Base-by-base conservation (phyloP, 768 basidiomycete genomes). In the Leccinellum albellum region DNA sequence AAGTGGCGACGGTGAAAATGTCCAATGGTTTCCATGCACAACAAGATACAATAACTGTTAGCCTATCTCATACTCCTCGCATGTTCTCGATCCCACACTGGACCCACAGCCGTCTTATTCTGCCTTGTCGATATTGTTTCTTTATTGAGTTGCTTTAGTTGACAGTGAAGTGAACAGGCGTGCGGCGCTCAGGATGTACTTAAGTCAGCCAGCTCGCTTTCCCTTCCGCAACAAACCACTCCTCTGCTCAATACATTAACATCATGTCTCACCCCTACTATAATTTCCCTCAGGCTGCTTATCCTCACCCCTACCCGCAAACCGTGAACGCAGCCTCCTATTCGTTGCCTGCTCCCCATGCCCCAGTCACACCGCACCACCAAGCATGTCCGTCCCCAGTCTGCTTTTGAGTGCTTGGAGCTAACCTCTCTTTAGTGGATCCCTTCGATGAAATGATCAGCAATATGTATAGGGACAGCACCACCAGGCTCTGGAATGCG, bases 311-410 rank as follows among this genome's bases (percentile, higher is more conserved):
- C 46, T n/a, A 37, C 9, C 37, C 37, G 13, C 37, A 9, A n/a
- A n/a, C 8, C 9, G 6, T 42, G 26, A n/a, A 6, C n/a, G 26
- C 26, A 5, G 9, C 10, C 17, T 47, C 21, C 17, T 26, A 54
- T 17, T 10, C 54, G 31, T 12, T 24, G 33, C 31, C 46, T 23
- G 47, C 56, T 20, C 44, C 55, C 15, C 50, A 60, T 29, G 15
- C 45, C 9, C n/a, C 10, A 26, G 29, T 2, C n/a, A 23, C 12
- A 28, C 26, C 35, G 9, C 32, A 45, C 24, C 5, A 47, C 17
- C 49, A 40, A 21, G 1, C 51, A 20, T 17, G 67, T 67, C 23
- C 47, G 66, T 66, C 46, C 13, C 54, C 32, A 32, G n/a, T 6
- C 15, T 28, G 10, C 31, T 40, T 28, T 15, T 51, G 33, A 33